These are phyloP conservation scores for Morella rubra DNA, from an alignment of 306 rosid genomes.

Conservation along the genomic window DNA sequence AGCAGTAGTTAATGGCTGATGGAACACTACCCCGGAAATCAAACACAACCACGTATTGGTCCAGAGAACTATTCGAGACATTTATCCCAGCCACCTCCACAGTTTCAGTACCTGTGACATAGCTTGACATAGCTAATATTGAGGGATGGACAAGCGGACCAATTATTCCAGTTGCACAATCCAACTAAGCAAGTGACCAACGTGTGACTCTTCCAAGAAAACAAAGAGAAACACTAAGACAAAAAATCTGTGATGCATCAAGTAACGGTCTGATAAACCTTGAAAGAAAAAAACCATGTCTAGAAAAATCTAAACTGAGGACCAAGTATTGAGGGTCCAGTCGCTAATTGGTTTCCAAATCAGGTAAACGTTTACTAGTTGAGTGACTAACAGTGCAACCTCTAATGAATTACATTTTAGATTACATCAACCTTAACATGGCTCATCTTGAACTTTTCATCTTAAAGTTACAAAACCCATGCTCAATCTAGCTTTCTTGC, in stretches of 20 bases:
- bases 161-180: neutral
- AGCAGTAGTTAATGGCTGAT: neutral
- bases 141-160: neutral
- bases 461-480: too few relatives aligned
- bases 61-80: neutral
- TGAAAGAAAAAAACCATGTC: neutral
- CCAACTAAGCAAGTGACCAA: neutral
- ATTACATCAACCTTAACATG: too few relatives aligned
- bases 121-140: neutral
- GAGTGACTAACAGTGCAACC: neutral
- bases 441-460: too few relatives aligned
- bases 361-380: neutral
- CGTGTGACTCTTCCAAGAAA: neutral
- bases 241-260: neutral
- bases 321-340: neutral
- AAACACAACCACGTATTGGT: neutral
- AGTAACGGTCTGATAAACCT: neutral
- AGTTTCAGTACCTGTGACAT: neutral
- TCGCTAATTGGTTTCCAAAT: neutral
- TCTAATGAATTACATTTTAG: neutral
- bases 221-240: neutral
- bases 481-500: too few relatives aligned
- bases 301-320: neutral
- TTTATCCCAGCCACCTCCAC: neutral
- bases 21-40: neutral